A percentile compares a stretch with the other conserved stretches of the same genome.
These are phyloP conservation scores for Gaeumannomyces sp. DNA, from an alignment of 2,329 filamentous ascomycete species.

Conservation along the genomic window DNA sequence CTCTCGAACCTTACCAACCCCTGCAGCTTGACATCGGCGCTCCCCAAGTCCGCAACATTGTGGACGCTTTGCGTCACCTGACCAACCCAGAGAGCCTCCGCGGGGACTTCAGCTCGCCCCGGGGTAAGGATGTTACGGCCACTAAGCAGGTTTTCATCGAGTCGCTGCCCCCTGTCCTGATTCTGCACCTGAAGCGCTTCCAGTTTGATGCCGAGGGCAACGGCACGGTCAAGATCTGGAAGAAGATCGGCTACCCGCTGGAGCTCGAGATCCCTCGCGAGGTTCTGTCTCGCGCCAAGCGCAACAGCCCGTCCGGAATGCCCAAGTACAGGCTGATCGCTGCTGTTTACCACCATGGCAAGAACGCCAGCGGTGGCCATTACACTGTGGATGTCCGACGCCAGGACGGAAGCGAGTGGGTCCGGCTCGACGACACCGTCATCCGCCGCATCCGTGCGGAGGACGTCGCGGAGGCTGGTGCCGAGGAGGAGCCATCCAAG, in stretches of 20 bases:
- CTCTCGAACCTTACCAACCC: constrained; percentile 87
- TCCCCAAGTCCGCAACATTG: constrained; percentile 78
- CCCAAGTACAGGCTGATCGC: constrained; percentile 82
- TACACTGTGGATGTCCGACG: constrained; percentile 96
- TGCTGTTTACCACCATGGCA: constrained; percentile 96
- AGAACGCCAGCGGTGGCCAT: constrained; percentile 91
- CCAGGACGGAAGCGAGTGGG: constrained; percentile 93
- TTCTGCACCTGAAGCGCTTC: constrained; percentile 94
- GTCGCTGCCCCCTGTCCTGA: constrained; percentile 80
- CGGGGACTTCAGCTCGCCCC: constrained; percentile 74
- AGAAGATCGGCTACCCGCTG: constrained; percentile 91
- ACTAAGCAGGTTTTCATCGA: constrained; percentile 97
- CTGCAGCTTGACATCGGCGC: constrained; percentile 92
- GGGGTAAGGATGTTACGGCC: constrained; percentile 68
- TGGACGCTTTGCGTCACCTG: constrained; percentile 80
- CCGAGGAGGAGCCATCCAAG: constrained; percentile 66
- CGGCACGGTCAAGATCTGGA: constrained; percentile 96
- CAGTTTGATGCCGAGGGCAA: constrained; percentile 79
- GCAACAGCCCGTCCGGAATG: constrained; percentile 60
- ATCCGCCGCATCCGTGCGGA: constrained; percentile 80
- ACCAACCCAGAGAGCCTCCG: constrained; percentile 80
- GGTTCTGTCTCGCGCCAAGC: constrained; percentile 71
- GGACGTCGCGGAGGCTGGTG: constrained; percentile 80
- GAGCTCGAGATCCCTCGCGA: constrained; percentile 92
- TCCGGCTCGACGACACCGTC: constrained; percentile 88